phyloP scores from a whole-genome alignment of 2,329 filamentous ascomycete species.

The Talaromyces sp. region DNA sequence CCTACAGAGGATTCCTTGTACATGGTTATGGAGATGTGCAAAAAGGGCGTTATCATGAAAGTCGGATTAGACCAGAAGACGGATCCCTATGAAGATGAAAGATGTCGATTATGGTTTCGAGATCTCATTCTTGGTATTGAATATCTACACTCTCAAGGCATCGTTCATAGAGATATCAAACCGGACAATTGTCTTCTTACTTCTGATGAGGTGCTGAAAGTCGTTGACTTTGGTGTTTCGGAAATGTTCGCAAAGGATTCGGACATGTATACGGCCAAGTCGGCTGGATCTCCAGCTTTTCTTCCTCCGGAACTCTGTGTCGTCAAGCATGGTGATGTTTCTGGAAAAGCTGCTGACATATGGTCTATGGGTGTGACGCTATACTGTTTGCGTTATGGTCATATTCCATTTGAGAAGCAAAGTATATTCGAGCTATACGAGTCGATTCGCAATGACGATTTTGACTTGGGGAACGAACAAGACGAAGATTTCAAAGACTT shows the following conservation, averaged over 20 bases:
- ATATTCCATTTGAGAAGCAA: slow-evolving; percentile 76
- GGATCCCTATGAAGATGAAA: slow-evolving; percentile 75
- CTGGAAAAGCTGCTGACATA: slow-evolving; percentile 85
- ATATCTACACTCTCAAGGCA: slow-evolving; percentile 89
- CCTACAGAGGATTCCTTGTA: slow-evolving; percentile 93
- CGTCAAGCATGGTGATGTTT: slow-evolving; percentile 78
- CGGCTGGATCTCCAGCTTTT: slow-evolving; percentile 91
- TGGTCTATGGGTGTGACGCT: slow-evolving; percentile 98
- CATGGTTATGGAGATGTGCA: slow-evolving; percentile 99
- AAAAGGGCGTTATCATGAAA: slow-evolving; percentile 96
- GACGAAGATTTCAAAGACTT: slow-evolving; percentile 70
- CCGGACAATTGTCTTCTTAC: slow-evolving; percentile 93
- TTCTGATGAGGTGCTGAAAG: slow-evolving; percentile 87
- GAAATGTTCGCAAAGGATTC: slow-evolving; percentile 93
- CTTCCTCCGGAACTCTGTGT: slow-evolving; percentile 89
- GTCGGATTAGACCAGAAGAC: slow-evolving; percentile 81
- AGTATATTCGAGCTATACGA: slow-evolving; percentile 85
- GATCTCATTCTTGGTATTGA: slow-evolving; percentile 93
- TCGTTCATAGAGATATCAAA: slow-evolving; percentile 96
- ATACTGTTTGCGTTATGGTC: slow-evolving; percentile 86
- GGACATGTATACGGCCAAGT: slow-evolving; percentile 88
- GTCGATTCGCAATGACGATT: slow-evolving; percentile 70
- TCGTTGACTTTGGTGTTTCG: slow-evolving; percentile 98
- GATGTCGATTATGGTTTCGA: slow-evolving; percentile 86
- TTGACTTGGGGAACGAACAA: slow-evolving; percentile 60